These are phyloP conservation scores for Tylopilus vinaceipallidus DNA, from an alignment of 768 basidiomycete species.

Conservation along the genomic window DNA sequence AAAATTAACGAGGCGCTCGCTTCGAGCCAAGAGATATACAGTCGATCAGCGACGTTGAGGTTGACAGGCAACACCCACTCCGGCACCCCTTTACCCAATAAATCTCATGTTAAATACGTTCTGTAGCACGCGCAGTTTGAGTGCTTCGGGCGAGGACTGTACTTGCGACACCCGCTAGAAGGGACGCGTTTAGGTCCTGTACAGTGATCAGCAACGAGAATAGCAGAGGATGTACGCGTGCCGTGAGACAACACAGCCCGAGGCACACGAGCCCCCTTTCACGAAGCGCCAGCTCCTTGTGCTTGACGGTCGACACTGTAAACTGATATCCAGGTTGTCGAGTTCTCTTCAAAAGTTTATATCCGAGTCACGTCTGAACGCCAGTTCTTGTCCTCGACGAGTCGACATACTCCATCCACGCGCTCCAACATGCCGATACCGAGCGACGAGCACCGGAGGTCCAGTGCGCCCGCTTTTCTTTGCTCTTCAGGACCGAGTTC, in stretches of 20 bases:
- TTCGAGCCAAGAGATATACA: slow-evolving; percentile 26
- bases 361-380: background rate
- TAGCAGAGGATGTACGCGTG: slow-evolving; percentile 31
- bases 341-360: slow-evolving; percentile 64
- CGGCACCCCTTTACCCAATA: slow-evolving; percentile 47
- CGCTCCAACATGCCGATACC: slow-evolving; percentile 85
- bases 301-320: slow-evolving; percentile 86
- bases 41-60: no score
- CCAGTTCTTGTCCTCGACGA: background rate
- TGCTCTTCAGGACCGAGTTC: slow-evolving; percentile 59
- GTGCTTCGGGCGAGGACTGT: slow-evolving; percentile 55
- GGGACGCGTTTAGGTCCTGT: background rate
- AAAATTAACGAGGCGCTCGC: slow-evolving; percentile 64
- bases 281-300: slow-evolving; percentile 71
- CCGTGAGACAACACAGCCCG: slow-evolving; percentile 76
- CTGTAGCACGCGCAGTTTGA: slow-evolving; percentile 72
- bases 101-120: slow-evolving; percentile 75
- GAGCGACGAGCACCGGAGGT: slow-evolving; percentile 71
- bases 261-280: slow-evolving; percentile 68
- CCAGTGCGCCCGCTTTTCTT: slow-evolving; percentile 55
- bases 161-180: slow-evolving; percentile 57
- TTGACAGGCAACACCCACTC: slow-evolving; percentile 28
- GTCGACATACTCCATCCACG: slow-evolving; percentile 70
- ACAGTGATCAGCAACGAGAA: background rate
- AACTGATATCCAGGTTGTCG: slow-evolving; percentile 68